Evolutionary conservation across 192 early-diverging fungal genomes (phyloP).

Genomic region (Linnemannia zychae): DNA sequence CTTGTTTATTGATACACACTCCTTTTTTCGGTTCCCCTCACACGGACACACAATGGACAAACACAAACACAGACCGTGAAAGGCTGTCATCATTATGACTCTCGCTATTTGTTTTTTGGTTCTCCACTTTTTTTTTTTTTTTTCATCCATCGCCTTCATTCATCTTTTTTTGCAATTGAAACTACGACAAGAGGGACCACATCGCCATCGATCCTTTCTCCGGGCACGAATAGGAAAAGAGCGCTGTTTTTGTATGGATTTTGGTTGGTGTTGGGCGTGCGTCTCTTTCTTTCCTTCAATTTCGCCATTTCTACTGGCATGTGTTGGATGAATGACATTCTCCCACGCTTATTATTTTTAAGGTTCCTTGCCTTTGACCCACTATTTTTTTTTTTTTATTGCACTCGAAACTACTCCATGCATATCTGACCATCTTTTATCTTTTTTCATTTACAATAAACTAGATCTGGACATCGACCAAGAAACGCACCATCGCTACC

Average conservation of each 20-base stretch:
- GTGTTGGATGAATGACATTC: slow-evolving; percentile 8
- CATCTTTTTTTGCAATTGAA: background rate
- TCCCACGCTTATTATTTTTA: slow-evolving; percentile 36
- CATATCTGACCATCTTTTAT: slow-evolving; percentile 4
- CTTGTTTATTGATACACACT: background rate
- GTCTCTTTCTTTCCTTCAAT: too few species aligned
- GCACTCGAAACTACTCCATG: background rate
- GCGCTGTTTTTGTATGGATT: background rate
- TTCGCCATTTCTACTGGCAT: slow-evolving; percentile 7
- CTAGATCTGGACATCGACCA: slow-evolving; percentile 95
- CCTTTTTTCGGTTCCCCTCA: background rate
- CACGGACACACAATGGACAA: background rate
- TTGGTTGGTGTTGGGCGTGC: background rate
- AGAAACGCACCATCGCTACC: slow-evolving; percentile 94
- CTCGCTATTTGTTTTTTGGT: background rate
- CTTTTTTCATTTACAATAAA: background rate
- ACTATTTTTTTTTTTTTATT: slow-evolving; percentile 19
- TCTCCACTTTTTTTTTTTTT: slow-evolving; percentile 1
- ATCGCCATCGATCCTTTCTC: background rate
- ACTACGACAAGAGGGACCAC: background rate
- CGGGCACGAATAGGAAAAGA: background rate
- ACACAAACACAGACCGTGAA: background rate
- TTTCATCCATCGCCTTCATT: background rate
- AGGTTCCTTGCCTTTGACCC: background rate
- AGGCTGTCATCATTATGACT: slow-evolving; percentile 11